Base-by-base conservation (phyloP, 768 basidiomycete genomes). In the Auricularia auricula-judae region DNA sequence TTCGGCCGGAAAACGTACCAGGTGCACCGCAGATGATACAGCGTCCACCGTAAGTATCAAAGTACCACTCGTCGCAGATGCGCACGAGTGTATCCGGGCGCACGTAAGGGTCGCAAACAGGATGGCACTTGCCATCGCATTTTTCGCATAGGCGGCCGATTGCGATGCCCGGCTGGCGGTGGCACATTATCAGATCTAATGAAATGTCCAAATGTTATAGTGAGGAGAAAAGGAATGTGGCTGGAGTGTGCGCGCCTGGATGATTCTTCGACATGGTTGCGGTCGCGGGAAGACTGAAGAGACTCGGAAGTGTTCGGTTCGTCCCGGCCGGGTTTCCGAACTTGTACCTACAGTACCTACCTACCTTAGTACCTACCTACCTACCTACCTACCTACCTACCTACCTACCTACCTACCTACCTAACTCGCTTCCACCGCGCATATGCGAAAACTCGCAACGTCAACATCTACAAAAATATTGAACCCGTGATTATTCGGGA, bases 1-100 rank as follows among this genome's bases (percentile, higher is more conserved):
- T 23, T 23, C 23, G 23, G 23, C 23, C 23, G 23, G 21, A 18
- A 4, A 47, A 69, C 82, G 67, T 69, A 97, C 95, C 96, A 70
- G 92, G 93, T 53, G 93, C 87, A 61, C 94, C 93, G 70, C 97
- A 99, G 67, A 98, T 97, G 76, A 98, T 98, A 74, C 97, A 99
- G 68, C 94, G 83, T 62, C 96, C 96, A 29, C 97, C 94, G 73
- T 97, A 97, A 56, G 93, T 96, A 69, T 94, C 92, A 78, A 98
- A 99, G 76, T 98, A 98, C 77, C 97, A 99, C 79, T 99, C 97
- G 74, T 99, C 97, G 75, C 97, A 99, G 69, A 98, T 98, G 67
- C 95, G 86, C 65, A 98, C 97, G 68, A 98, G 83, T 29, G 96
- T 98, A 77, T 96, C 95, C 70, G 97, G 97, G 70, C 97, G 86